Evolutionary conservation across 2,329 filamentous ascomycete species (phyloP).

Genomic region (Blastomyces percursus): DNA sequence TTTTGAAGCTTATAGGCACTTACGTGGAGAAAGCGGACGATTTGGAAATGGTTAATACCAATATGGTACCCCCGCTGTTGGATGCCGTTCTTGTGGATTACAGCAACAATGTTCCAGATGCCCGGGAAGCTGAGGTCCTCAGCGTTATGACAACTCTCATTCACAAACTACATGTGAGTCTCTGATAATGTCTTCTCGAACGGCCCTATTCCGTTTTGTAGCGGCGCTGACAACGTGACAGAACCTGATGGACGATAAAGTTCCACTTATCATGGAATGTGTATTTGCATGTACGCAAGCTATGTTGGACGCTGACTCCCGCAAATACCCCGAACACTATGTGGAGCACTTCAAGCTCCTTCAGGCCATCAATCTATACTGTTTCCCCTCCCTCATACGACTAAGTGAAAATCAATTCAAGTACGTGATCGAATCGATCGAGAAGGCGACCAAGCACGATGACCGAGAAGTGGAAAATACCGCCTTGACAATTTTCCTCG

Average conservation of each 20-base stretch:
- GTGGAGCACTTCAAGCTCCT: constrained; percentile 99
- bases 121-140: constrained; percentile 89
- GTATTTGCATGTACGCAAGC: constrained; percentile 97
- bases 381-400: constrained; percentile 88
- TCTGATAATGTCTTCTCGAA: constrained; percentile 37
- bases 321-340: constrained; percentile 94
- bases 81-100: constrained; percentile 94
- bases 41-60: constrained; percentile 78
- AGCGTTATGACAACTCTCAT: constrained; percentile 98
- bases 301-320: constrained; percentile 99
- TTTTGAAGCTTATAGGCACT: constrained; percentile 93
- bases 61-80: constrained; percentile 89
- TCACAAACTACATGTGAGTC: constrained; percentile 84
- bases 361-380: constrained; percentile 90
- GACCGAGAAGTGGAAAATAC: constrained; percentile 96
- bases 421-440: constrained; percentile 97
- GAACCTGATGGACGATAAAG: constrained; percentile 95
- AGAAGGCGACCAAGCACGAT: constrained; percentile 99
- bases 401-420: constrained; percentile 97
- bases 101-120: constrained; percentile 91
- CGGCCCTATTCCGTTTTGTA: constrained; percentile 11
- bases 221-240: constrained; percentile 34
- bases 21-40: constrained; percentile 98
- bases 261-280: constrained; percentile 94
- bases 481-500: constrained; percentile 94